Evolutionary conservation across 805 yeast species (phyloP).

Genomic region (Brettanomyces naardenensis): DNA sequence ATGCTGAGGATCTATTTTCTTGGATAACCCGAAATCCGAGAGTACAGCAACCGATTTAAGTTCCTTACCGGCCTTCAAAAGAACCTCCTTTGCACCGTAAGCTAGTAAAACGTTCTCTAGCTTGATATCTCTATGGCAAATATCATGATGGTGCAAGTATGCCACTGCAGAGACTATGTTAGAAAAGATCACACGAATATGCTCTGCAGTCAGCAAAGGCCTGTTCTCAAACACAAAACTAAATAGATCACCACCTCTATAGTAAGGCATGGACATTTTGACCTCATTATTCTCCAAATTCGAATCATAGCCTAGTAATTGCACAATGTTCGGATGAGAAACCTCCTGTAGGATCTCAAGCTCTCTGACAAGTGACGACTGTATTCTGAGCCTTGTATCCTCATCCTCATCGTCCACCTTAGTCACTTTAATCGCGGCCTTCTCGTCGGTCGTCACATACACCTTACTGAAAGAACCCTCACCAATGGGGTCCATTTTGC

Average conservation of each 20-base stretch:
- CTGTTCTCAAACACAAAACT: conserved; percentile 44
- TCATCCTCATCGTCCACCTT: conserved; percentile 26
- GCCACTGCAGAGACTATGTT: conserved; percentile 65
- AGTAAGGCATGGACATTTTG: conserved; percentile 62
- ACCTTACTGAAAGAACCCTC: conserved; percentile 66
- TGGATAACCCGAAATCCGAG: conserved; percentile 87
- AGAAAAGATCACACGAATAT: conserved; percentile 55
- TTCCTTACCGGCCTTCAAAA: conserved; percentile 3
- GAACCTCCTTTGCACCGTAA: conserved; percentile 27
- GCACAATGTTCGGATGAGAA: conserved; percentile 64
- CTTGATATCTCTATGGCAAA: conserved; percentile 89
- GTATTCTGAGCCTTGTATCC: conserved; percentile 42
- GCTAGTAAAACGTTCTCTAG: conserved; percentile 65
- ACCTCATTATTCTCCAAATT: conserved; percentile 19
- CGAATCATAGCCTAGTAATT: conserved; percentile 44
- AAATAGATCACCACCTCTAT: conserved; percentile 80
- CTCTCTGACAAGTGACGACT: conserved; percentile 65
- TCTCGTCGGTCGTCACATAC: conserved; percentile 30
- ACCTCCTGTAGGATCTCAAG: conserved; percentile 50
- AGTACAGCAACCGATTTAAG: conserved; percentile 37
- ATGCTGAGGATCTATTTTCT: conserved; percentile 49
- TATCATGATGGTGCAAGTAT: conserved; percentile 57
- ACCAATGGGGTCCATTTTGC: conserved; percentile 38
- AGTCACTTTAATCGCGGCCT: conserved; percentile 67
- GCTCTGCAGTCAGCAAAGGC: conserved; percentile 35